Conservation (phyloP, 306 rosid genomes). For the Fagus sylvatica region DNA sequence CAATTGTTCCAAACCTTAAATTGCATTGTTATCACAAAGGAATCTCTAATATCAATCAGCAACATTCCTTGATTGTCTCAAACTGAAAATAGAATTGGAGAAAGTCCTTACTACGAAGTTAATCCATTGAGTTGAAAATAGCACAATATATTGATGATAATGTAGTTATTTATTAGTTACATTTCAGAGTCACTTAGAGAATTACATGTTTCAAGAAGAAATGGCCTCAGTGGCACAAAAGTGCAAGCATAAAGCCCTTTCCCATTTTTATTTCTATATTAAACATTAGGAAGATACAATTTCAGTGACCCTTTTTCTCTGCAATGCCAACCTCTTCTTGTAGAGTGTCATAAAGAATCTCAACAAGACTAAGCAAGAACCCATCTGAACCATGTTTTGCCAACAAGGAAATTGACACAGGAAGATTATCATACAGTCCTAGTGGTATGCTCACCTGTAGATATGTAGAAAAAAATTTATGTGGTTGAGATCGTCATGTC, state of each 20-base stretch:
- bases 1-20: neutral
- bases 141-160: neutral
- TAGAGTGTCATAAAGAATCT: conserved; percentile 53
- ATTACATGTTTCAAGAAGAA: neutral
- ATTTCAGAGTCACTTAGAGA: neutral
- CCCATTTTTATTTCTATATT: neutral
- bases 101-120: neutral
- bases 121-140: neutral
- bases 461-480: conserved; percentile 3
- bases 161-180: neutral
- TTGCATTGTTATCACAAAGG: neutral
- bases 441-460: conserved; percentile 80
- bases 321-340: conserved; percentile 34
- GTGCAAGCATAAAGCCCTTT: neutral
- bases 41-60: neutral
- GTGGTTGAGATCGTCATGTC: neutral
- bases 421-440: conserved; percentile 61
- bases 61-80: neutral
- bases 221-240: neutral
- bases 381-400: conserved; percentile 78
- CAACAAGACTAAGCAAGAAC: conserved; percentile 68
- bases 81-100: neutral
- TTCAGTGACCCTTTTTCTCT: conserved; percentile 1
- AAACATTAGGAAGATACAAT: neutral
- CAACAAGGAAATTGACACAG: conserved; percentile 72